phyloP scores from a whole-genome alignment of 1,284 basidiomycete genomes.

The Leccinum subfulvum region DNA sequence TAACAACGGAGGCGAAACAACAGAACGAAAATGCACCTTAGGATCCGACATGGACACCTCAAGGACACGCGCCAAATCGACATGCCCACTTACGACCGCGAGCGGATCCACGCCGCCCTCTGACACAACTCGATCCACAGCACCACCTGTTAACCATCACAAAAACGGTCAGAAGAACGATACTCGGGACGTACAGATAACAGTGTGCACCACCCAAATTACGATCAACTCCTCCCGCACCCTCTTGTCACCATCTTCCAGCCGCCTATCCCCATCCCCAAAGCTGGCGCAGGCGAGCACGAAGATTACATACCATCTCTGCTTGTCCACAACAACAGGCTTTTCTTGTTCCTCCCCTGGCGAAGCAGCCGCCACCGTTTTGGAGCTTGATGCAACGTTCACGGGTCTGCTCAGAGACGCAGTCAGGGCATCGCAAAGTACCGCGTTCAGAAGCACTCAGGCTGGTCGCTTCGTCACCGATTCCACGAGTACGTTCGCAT shows the following conservation, averaged over 20 bases:
- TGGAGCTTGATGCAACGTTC: conserved; percentile 9
- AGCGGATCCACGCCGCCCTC: conserved; percentile 67
- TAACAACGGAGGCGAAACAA: neutral
- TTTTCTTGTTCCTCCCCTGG: conserved; percentile 34
- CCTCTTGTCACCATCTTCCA: conserved; percentile 23
- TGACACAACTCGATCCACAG: conserved; percentile 87
- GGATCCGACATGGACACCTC: conserved; percentile 41
- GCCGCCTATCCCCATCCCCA: conserved; percentile 27
- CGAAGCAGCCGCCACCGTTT: neutral
- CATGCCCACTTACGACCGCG: conserved; percentile 49
- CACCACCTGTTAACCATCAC: conserved; percentile 38
- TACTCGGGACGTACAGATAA: conserved; percentile 49
- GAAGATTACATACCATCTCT: conserved; percentile 47
- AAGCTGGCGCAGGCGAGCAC: conserved; percentile 48
- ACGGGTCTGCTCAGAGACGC: conserved; percentile 37
- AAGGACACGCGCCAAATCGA: conserved; percentile 52
- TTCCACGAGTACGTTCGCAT: conserved; percentile 51
- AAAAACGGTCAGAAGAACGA: neutral
- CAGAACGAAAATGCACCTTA: conserved; percentile 39
- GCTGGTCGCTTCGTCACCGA: conserved; percentile 38
- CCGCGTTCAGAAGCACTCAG: conserved; percentile 46
- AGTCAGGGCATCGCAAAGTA: conserved; percentile 59
- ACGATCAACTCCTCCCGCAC: conserved; percentile 48
- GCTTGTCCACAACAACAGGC: conserved; percentile 40
- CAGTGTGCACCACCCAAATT: conserved; percentile 66